Conservation (phyloP, 805 yeast genomes). For the Candida krabiensis region DNA sequence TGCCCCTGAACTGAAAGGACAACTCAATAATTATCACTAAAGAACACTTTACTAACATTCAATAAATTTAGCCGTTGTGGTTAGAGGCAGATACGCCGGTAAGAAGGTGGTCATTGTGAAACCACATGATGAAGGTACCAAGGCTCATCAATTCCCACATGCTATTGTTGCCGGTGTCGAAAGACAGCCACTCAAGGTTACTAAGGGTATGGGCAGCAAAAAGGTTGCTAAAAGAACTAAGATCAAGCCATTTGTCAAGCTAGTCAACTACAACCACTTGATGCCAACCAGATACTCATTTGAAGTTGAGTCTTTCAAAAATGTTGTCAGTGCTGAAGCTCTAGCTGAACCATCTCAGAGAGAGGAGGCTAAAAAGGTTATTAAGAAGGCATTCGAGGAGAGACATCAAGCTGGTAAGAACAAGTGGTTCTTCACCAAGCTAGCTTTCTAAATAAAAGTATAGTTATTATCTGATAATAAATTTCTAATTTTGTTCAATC, state of each 20-base stretch:
- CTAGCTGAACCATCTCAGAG: conserved; percentile 97
- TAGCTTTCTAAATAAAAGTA: conserved; percentile 34
- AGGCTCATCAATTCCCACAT: conserved; percentile 98
- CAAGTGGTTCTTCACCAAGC: conserved; percentile 99
- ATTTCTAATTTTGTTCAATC: conserved; percentile 6
- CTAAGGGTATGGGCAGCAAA: conserved; percentile 94
- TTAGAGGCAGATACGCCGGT: conserved; percentile 99
- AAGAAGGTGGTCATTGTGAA: conserved; percentile 99
- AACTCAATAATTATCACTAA: too few relatives aligned
- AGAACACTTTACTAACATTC: conserved; percentile 40
- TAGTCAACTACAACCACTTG: conserved; percentile 98
- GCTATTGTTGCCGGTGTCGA: conserved; percentile 99
- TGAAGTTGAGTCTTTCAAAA: conserved; percentile 94
- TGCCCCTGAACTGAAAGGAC: too few relatives aligned
- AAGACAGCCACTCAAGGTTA: conserved; percentile 96
- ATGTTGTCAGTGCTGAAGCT: conserved; percentile 88
- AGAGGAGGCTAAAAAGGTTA: conserved; percentile 98
- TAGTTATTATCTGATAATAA: conserved; percentile 15
- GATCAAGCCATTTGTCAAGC: conserved; percentile 99
- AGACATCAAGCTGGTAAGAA: conserved; percentile 99
- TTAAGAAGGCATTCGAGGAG: conserved; percentile 99
- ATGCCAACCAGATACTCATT: conserved; percentile 99
- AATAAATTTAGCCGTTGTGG: conserved; percentile 77
- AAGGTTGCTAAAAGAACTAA: conserved; percentile 95
- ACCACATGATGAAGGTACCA: conserved; percentile 98